Conservation (phyloP, 495 filamentous ascomycete species). For the Penicillium salamii region DNA sequence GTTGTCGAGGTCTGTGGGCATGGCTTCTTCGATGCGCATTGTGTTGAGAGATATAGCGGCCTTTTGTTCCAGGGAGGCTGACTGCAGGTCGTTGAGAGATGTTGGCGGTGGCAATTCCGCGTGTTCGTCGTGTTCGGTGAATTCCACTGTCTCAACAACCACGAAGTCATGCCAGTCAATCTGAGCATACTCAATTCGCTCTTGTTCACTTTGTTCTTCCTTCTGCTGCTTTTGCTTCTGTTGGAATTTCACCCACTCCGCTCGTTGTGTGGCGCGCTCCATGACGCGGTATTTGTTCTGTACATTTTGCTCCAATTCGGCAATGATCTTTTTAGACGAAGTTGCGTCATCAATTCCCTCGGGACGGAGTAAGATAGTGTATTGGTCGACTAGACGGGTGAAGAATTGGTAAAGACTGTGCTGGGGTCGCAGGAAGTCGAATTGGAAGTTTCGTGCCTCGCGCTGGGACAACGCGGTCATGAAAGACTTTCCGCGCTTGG, state of each 20-base stretch:
- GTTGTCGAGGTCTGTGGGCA: constrained; percentile 73
- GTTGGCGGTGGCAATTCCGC: constrained; percentile 84
- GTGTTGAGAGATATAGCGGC: constrained; percentile 81
- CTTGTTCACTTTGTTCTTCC: constrained; percentile 83
- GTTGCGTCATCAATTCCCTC: constrained; percentile 69
- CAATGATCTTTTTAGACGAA: constrained; percentile 64
- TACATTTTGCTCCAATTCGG: constrained; percentile 73
- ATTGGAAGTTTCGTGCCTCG: constrained; percentile 90
- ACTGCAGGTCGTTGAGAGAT: constrained; percentile 84
- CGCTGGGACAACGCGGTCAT: constrained; percentile 84
- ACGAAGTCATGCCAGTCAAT: constrained; percentile 99
- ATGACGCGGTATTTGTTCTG: constrained; percentile 77
- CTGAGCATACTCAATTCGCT: constrained; percentile 78
- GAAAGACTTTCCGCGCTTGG: constrained; percentile 85
- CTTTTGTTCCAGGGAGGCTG: constrained; percentile 91
- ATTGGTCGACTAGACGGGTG: constrained; percentile 87
- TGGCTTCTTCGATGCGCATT: constrained; percentile 90
- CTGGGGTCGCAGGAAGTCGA: constrained; percentile 93
- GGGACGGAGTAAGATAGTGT: constrained; percentile 70
- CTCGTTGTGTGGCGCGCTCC: constrained; percentile 74
- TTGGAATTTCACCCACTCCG: constrained; percentile 82
- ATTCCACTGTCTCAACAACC: constrained; percentile 92
- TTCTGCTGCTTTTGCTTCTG: constrained; percentile 84
- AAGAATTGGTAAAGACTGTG: constrained; percentile 96
- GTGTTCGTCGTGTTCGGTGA: constrained; percentile 85